phyloP scores from a whole-genome alignment of 2,329 filamentous ascomycete species.

The Stachybotrys elegans region DNA sequence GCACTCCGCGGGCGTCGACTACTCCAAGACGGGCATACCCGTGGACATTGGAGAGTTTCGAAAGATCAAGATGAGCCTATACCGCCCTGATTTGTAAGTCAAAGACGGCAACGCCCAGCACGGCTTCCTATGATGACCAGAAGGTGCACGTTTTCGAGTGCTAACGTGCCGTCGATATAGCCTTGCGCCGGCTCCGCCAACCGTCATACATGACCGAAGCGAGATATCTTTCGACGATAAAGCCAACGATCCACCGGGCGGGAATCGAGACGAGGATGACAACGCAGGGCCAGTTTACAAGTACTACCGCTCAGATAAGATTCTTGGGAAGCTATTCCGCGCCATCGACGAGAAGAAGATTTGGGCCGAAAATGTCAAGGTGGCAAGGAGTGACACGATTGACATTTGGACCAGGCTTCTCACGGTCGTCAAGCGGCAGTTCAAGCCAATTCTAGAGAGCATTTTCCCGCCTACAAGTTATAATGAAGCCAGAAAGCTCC shows the following conservation, averaged over 20 bases:
- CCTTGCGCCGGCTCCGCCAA: constrained; percentile 39
- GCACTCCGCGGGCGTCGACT: constrained; percentile 69
- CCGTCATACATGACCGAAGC: constrained; percentile 36
- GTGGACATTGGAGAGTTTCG: constrained; percentile 43
- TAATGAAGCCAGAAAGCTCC: neutral
- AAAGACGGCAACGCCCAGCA: too few relatives aligned
- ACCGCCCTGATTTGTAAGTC: constrained; percentile 52
- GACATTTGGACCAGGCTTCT: neutral
- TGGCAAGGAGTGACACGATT: constrained; percentile 7
- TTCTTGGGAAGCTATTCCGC: constrained; percentile 67
- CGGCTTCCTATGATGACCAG: too few relatives aligned
- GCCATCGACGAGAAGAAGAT: constrained; percentile 68
- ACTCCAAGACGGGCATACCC: constrained; percentile 67
- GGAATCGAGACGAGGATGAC: constrained; percentile 32
- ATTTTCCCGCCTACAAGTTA: too few relatives aligned
- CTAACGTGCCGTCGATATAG: constrained; percentile 18
- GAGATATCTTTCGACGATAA: constrained; percentile 28
- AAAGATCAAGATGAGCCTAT: constrained; percentile 24
- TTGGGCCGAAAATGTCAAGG: constrained; percentile 40
- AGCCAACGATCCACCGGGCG: constrained; percentile 12
- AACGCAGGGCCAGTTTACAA: constrained; percentile 39
- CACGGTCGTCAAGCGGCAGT: too few relatives aligned
- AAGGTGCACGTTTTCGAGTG: accelerated
- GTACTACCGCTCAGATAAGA: constrained; percentile 65
- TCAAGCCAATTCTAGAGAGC: too few relatives aligned